A percentile compares a stretch with the other conserved stretches of the same genome.
phyloP scores from a whole-genome alignment of 192 early-diverging fungal genomes.

The Podila epigama region DNA sequence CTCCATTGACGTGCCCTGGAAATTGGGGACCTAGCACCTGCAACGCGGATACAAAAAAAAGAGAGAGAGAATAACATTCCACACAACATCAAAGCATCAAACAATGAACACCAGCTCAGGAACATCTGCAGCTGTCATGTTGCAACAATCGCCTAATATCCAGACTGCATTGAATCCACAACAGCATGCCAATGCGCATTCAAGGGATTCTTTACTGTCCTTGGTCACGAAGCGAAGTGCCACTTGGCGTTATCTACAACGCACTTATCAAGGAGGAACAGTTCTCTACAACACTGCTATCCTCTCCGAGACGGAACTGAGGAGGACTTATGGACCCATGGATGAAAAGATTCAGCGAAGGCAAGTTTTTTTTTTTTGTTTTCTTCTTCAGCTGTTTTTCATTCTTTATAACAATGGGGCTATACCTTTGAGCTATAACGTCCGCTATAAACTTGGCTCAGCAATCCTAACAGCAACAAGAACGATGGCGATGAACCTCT shows the following conservation, averaged over 20 bases:
- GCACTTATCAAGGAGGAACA: slow-evolving; percentile 37
- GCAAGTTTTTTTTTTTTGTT: slow-evolving; percentile 3
- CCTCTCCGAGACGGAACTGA: slow-evolving; percentile 26
- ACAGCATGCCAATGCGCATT: not conserved
- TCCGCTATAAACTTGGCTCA: too few species aligned
- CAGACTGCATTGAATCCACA: not conserved
- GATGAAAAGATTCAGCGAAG: slow-evolving; percentile 42
- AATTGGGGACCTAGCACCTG: too few species aligned
- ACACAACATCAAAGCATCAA: not conserved
- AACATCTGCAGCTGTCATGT: not conserved
- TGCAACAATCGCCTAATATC: not conserved
- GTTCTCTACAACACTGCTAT: slow-evolving; percentile 43
- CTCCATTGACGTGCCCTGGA: too few species aligned
- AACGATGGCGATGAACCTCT: too few species aligned
- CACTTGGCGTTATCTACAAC: slow-evolving; percentile 39
- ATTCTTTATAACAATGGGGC: not conserved
- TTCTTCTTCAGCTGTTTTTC: not conserved
- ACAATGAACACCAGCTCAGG: not conserved
- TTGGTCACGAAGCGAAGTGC: slow-evolving; percentile 21
- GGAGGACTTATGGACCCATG: slow-evolving; percentile 10
- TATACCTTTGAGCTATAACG: too few species aligned
- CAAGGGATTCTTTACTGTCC: not conserved
- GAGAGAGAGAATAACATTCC: not conserved
- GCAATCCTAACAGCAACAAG: too few species aligned
- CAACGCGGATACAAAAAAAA: not conserved